Base-by-base conservation (phyloP, 2,329 filamentous ascomycete species). In the Phaeosphaeriaceae sp. region DNA sequence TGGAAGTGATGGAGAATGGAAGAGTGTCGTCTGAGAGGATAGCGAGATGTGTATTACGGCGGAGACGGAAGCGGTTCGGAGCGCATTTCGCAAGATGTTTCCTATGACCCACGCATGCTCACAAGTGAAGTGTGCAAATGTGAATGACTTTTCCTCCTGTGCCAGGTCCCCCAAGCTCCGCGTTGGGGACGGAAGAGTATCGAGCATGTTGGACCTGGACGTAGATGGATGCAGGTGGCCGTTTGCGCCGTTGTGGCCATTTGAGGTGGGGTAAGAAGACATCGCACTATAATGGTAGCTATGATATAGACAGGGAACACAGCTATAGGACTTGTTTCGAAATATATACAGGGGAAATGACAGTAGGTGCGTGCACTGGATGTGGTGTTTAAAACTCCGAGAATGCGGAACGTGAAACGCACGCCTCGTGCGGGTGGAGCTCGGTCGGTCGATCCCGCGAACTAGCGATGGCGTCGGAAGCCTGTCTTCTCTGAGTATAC, bases 101-200 rank as follows among this genome's bases (percentile, higher is more conserved):
- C 89, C 89, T 3, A 91, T 83, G 33, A 84, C 81, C 81, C 86
- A 89, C 51, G 89, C 89, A 66, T 89, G 88, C 22, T 84, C 78
- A 54, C 83, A 80, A 1, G 88, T 90, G 78, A 91, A 91, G 62
- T 83, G 69, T 13, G 79, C 76, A 64, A 83, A 82, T n/a, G 72
- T 72, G 60, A 83, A 79, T 41, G 75, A 71, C 42, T 70, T 71
- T 67, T 83, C 81, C 58, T 81, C 74, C 52, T 69, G 66, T 19
- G 73, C 74, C 54, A 82, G 79, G 40, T 76, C 72, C 21, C 71
- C 65, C 31, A 81, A 75, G 41, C 78, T 76, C 57, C 66, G 67
- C 3, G 75, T 66, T 4, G 76, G 75, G n/a, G 67, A 70, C 62
- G 68, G 73, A 54, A 76, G 70, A 21, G 58, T 57, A 22, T 62